phyloP scores from a whole-genome alignment of 2,329 filamentous ascomycete species.

The Stemphylium beticola region DNA sequence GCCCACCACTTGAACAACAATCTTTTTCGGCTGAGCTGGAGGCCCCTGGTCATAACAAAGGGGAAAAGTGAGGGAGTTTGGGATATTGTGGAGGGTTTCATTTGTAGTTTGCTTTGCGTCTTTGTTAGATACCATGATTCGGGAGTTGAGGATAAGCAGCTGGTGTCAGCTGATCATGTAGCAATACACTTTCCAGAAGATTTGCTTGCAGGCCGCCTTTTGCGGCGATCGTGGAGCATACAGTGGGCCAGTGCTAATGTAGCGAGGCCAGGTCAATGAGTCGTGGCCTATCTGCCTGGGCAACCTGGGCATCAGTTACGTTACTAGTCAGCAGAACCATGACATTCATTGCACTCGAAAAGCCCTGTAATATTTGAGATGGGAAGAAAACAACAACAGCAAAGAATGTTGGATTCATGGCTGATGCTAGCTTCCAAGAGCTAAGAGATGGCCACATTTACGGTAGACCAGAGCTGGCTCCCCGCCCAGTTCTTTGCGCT shows the following conservation, averaged over 20 bases:
- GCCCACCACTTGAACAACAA: constrained; percentile 28
- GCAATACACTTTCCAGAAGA: background rate
- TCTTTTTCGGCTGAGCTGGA: constrained; percentile 36
- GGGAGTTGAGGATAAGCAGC: background rate
- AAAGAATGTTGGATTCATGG: background rate
- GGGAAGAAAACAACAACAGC: background rate
- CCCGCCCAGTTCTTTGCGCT: no score
- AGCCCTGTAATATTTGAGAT: background rate
- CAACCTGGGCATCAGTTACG: background rate
- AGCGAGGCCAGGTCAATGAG: background rate
- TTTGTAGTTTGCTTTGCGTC: background rate
- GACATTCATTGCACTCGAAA: background rate
- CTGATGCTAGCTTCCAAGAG: no score
- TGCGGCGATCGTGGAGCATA: background rate
- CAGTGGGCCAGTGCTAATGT: background rate
- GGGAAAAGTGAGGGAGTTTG: background rate
- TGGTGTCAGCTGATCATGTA: background rate
- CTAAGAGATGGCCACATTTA: no score
- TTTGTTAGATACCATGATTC: background rate
- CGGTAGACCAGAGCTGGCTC: no score
- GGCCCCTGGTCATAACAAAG: constrained; percentile 21
- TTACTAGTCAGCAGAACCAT: background rate
- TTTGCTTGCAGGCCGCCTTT: background rate
- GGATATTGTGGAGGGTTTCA: background rate
- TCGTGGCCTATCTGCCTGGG: background rate